Conservation (phyloP, 2,329 filamentous ascomycete genomes). For the Phoma sp. region DNA sequence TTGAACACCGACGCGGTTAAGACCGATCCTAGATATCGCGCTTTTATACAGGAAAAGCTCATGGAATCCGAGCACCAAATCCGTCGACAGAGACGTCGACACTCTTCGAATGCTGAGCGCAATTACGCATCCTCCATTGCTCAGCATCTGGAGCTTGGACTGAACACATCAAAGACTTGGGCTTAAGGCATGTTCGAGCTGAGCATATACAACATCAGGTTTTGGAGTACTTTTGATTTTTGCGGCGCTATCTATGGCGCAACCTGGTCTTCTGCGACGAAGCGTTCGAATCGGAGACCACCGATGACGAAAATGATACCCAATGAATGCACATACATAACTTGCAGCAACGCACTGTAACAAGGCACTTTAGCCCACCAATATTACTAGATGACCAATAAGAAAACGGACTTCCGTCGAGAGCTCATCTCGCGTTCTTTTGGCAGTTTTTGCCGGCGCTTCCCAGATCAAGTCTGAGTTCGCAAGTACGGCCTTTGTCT, state of each 20-base stretch:
- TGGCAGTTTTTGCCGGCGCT: no score
- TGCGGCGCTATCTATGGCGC: constrained; percentile 18
- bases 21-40: constrained; percentile 52
- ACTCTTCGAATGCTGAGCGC: constrained; percentile 43
- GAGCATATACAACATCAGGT: background rate
- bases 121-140: constrained; percentile 46
- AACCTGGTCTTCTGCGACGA: constrained; percentile 36
- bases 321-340: constrained; percentile 9
- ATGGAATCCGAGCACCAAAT: constrained; percentile 62
- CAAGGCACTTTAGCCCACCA: background rate
- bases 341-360: background rate
- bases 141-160: constrained; percentile 40
- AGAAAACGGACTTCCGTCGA: background rate
- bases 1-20: constrained; percentile 60
- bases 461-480: background rate
- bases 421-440: no score
- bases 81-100: constrained; percentile 49
- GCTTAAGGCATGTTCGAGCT: constrained; percentile 12
- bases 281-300: constrained; percentile 39
- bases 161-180: constrained; percentile 39
- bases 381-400: background rate
- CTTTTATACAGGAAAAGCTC: constrained; percentile 59
- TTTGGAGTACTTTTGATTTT: background rate
- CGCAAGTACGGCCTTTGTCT: background rate
- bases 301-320: constrained; percentile 15